phyloP scores from a whole-genome alignment of 2,329 filamentous ascomycete genomes.

The Sphaerulina vaccinii region DNA sequence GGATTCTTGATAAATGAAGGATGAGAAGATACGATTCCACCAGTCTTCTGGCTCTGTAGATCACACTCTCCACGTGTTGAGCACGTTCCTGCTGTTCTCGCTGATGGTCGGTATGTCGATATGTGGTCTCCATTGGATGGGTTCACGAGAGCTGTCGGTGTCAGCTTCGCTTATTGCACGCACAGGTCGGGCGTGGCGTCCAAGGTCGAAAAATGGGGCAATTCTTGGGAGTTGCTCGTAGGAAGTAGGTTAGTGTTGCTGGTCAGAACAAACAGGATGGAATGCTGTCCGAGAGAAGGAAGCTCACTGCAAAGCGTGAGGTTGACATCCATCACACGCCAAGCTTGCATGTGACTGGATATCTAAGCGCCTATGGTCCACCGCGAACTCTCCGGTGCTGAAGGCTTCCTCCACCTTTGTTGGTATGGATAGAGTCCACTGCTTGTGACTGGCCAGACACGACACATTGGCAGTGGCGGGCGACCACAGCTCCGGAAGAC shows the following conservation, averaged over 20 bases:
- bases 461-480: neutral
- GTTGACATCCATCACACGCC: neutral
- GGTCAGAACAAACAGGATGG: too few species aligned
- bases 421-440: conserved; percentile 2
- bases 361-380: neutral
- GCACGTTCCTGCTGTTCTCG: neutral
- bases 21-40: neutral
- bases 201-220: too few species aligned
- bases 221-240: too few species aligned
- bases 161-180: too few species aligned
- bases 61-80: neutral
- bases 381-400: neutral
- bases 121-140: neutral
- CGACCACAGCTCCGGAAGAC: neutral
- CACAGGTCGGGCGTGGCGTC: too few species aligned
- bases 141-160: neutral
- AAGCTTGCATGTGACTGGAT: neutral
- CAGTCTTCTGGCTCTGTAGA: neutral
- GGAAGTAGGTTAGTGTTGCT: too few species aligned
- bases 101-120: neutral
- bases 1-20: too few species aligned
- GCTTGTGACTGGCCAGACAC: conserved; percentile 5
- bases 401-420: too few species aligned
- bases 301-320: too few species aligned
- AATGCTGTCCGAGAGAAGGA: too few species aligned